These are phyloP conservation scores for Citrus reticulata DNA, from an alignment of 345 rosid species.

Conservation along the genomic window DNA sequence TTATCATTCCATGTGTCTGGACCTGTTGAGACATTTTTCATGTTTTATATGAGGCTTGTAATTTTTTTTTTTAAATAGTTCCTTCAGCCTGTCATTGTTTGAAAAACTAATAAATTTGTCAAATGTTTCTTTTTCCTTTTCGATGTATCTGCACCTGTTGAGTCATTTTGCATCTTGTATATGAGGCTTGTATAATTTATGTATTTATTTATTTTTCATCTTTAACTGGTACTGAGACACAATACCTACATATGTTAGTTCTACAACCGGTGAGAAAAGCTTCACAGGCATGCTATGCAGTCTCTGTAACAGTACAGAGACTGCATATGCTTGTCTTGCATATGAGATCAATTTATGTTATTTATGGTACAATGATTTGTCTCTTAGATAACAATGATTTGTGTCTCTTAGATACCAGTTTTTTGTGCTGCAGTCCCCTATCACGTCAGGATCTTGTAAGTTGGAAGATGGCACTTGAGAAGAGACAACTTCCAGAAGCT, in stretches of 20 bases:
- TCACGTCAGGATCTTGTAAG: conserved; percentile 93
- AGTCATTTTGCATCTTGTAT: background rate
- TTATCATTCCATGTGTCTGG: background rate
- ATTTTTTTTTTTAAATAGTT: background rate
- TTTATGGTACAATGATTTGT: conserved; percentile 2
- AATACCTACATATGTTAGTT: background rate
- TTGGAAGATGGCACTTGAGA: conserved; percentile 97
- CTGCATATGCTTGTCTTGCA: background rate
- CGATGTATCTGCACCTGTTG: background rate
- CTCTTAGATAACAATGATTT: conserved; percentile 6
- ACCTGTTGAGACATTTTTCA: background rate
- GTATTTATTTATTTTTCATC: background rate
- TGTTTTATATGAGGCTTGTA: background rate
- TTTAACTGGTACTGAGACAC: background rate
- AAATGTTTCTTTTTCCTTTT: background rate
- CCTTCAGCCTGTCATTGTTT: background rate
- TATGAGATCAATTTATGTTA: background rate
- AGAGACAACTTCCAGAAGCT: conserved; percentile 78
- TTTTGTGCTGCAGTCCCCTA: conserved; percentile 49
- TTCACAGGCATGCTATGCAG: background rate
- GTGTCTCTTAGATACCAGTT: conserved; percentile 2
- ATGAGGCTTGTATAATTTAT: background rate
- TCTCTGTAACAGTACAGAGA: background rate
- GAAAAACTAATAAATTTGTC: background rate
- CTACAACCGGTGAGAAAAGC: background rate